phyloP scores from a whole-genome alignment of 164 flowering plant genomes.

The Sedum album region DNA sequence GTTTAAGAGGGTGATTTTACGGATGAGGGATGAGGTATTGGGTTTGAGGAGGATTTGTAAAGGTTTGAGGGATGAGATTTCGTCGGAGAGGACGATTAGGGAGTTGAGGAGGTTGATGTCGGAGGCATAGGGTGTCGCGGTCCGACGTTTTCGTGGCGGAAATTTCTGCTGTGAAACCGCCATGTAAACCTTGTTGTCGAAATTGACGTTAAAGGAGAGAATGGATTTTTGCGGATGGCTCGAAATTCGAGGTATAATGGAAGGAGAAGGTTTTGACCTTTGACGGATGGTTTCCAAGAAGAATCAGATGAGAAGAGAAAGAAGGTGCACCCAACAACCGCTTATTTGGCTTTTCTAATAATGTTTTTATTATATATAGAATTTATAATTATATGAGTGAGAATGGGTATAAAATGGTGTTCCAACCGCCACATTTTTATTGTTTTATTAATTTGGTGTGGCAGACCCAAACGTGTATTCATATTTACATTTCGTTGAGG shows the following conservation, averaged over 20 bases:
- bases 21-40: constrained; percentile 20
- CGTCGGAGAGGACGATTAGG: constrained; percentile 48
- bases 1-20: not conserved
- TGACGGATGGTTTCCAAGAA: too few relatives aligned
- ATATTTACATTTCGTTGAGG: too few relatives aligned
- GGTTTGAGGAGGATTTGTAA: constrained; percentile 23
- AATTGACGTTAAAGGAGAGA: too few relatives aligned
- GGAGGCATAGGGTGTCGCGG: constrained; percentile 37
- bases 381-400: not conserved
- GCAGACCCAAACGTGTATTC: not conserved
- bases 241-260: not conserved
- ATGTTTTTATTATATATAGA: too few relatives aligned
- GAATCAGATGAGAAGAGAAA: not conserved
- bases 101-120: constrained; percentile 38
- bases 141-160: constrained; percentile 51
- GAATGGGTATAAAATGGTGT: not conserved
- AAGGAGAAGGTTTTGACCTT: not conserved
- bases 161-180: constrained; percentile 31
- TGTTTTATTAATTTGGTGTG: not conserved
- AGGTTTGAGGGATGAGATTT: constrained; percentile 37
- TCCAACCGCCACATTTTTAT: not conserved
- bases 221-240: not conserved
- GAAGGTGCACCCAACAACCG: too few relatives aligned
- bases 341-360: not conserved
- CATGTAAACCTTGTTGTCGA: too few relatives aligned